A percentile compares a stretch with the other conserved stretches of the same genome.
phyloP scores from a whole-genome alignment of 495 filamentous ascomycete species.

The Amniculicola lignicola region DNA sequence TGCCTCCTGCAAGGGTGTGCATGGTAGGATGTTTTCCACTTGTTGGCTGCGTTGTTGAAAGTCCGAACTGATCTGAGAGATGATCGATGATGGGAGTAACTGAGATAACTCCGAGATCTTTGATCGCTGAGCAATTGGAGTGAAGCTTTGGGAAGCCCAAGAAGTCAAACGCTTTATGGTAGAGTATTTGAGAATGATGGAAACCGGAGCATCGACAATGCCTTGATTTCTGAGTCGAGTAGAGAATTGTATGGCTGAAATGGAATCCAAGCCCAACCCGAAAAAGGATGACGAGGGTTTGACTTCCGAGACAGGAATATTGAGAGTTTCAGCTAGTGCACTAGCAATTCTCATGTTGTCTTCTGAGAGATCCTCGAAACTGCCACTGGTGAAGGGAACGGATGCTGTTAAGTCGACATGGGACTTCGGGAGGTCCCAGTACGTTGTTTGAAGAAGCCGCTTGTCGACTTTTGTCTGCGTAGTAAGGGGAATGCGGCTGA shows the following conservation, averaged over 20 bases:
- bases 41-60: slow-evolving; percentile 39
- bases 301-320: slow-evolving; percentile 47
- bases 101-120: neutral
- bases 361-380: slow-evolving; percentile 37
- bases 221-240: slow-evolving; percentile 48
- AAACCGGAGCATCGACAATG: slow-evolving; percentile 53
- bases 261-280: slow-evolving; percentile 71
- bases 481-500: slow-evolving; percentile 62
- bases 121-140: neutral
- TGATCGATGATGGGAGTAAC: slow-evolving; percentile 43
- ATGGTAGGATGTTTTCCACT: slow-evolving; percentile 62
- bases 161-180: slow-evolving; percentile 53
- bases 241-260: slow-evolving; percentile 70
- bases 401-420: slow-evolving; percentile 33
- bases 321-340: slow-evolving; percentile 51
- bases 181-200: slow-evolving; percentile 59
- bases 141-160: too few relatives aligned
- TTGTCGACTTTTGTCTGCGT: slow-evolving; percentile 62
- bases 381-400: slow-evolving; percentile 30
- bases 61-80: slow-evolving; percentile 36
- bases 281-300: slow-evolving; percentile 54
- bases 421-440: slow-evolving; percentile 31
- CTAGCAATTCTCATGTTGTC: slow-evolving; percentile 48
- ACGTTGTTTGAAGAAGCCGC: slow-evolving; percentile 40
- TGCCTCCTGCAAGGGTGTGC: slow-evolving; percentile 76